Conservation (phyloP, 768 basidiomycete species). For the Mycena vulgaris region DNA sequence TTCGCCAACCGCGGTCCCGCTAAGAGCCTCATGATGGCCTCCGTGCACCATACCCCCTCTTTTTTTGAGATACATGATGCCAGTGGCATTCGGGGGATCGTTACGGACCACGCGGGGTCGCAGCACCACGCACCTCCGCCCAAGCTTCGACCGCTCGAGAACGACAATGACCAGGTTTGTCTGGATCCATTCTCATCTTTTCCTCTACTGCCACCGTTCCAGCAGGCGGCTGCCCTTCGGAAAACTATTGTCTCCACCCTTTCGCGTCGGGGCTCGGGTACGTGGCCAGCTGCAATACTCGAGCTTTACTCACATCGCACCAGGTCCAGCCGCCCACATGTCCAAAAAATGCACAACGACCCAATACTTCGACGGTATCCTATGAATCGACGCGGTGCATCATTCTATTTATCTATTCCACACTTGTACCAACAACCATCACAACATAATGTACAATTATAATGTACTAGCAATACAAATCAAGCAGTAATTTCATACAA, state of each 20-base stretch:
- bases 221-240: slow-evolving; percentile 45
- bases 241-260: slow-evolving; percentile 56
- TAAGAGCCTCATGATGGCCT: slow-evolving; percentile 8
- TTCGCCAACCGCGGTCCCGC: background rate
- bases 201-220: background rate
- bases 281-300: background rate
- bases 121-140: background rate
- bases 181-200: background rate
- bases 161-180: slow-evolving; percentile 4
- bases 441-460: slow-evolving; percentile 23
- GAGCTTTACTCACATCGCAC: background rate
- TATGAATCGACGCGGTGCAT: slow-evolving; percentile 7
- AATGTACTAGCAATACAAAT: slow-evolving; percentile 28
- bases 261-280: slow-evolving; percentile 39
- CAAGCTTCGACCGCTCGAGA: background rate
- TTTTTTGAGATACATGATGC: background rate
- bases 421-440: background rate
- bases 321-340: slow-evolving; percentile 5
- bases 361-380: slow-evolving; percentile 38
- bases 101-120: slow-evolving; percentile 19
- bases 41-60: slow-evolving; percentile 5
- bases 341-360: slow-evolving; percentile 32
- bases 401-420: background rate
- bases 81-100: slow-evolving; percentile 25
- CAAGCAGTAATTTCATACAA: slow-evolving; percentile 27